Evolutionary conservation across 2,329 filamentous ascomycete genomes (phyloP).

Genomic region (Cordyceps javanica): DNA sequence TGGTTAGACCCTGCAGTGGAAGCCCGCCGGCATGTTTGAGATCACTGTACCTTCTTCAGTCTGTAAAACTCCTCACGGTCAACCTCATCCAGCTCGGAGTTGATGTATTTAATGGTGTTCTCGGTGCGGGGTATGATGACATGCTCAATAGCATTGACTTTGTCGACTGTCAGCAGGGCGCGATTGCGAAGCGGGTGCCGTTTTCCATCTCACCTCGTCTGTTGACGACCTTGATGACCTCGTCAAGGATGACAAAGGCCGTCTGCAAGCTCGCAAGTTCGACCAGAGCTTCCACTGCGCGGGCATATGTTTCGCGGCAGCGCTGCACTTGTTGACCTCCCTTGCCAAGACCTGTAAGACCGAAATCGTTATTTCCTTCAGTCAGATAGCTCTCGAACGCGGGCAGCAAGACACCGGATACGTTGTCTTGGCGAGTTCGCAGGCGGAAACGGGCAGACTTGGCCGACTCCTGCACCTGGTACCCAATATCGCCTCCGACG

Average conservation of each 20-base stretch:
- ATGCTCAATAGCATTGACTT: slow-evolving; percentile 92
- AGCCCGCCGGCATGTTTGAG: not conserved
- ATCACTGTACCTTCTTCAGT: slow-evolving; percentile 65
- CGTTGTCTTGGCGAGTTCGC: slow-evolving; percentile 95
- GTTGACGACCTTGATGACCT: slow-evolving; percentile 99
- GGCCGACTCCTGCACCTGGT: slow-evolving; percentile 95
- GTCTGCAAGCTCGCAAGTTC: slow-evolving; percentile 94
- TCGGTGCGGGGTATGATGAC: slow-evolving; percentile 97
- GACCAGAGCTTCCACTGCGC: slow-evolving; percentile 91
- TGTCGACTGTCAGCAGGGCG: slow-evolving; percentile 17
- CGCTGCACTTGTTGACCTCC: slow-evolving; percentile 95
- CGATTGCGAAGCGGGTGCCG: slow-evolving; percentile 7
- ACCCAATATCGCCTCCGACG: slow-evolving; percentile 89
- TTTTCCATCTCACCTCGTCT: slow-evolving; percentile 62
- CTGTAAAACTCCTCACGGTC: slow-evolving; percentile 98
- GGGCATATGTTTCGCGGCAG: slow-evolving; percentile 90
- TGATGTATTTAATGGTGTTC: slow-evolving; percentile 99
- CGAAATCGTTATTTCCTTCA: slow-evolving; percentile 92
- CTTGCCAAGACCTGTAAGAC: slow-evolving; percentile 89
- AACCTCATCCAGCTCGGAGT: slow-evolving; percentile 94
- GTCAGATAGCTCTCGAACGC: slow-evolving; percentile 86
- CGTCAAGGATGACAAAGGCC: slow-evolving; percentile 94
- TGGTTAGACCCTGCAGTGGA: not conserved
- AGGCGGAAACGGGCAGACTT: slow-evolving; percentile 89
- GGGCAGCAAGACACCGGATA: slow-evolving; percentile 90